Base-by-base conservation (phyloP, 495 filamentous ascomycete genomes). In the Lasiosphaeris hirsuta region DNA sequence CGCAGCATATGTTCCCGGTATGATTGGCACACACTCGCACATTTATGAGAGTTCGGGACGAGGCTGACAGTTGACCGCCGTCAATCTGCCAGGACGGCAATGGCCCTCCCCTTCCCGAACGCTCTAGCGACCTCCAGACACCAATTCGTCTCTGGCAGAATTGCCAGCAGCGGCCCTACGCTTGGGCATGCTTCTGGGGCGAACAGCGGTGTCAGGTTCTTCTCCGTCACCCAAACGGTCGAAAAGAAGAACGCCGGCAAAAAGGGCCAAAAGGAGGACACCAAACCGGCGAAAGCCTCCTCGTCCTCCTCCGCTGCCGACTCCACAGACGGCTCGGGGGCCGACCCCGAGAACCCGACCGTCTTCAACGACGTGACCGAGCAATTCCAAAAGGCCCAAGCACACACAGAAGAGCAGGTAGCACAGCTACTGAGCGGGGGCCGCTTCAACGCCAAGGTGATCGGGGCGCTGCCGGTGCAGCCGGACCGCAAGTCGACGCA, bases 401-500 rank as follows among this genome's bases (percentile, higher is more conserved):
- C 79, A 61, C 78, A 78, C 57, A 77, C 87, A 52, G 78, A 77
- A 39, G 79, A 83, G 58, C 78, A 84, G n/a, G 78, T 94, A 7
- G 80, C 82, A 37, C 84, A 86, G 64, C 75, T 92, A 15, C 64
- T 64, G 3, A 18, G 45, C 10, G 71, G 88, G 30, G 86, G 86
- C 1, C 76, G 87, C 14, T 84, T 91, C 72, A 88, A 87, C 65
- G 82, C 86, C 0, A 83, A 87, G 38, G 58, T 77, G 0, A 70
- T 95, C 36, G 88, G 90, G 64, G 71, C 72, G 9, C 61, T 95
- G 52, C 79, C 81, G 13, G 86, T 93, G 44, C 73, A 79, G 43
- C 67, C 86, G 3, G 72, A 79, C 69, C 41, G 42, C 33, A 81
- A 75, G n/a, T 38, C 45, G 17, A 13, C 42, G 42, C 71, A 77